These are phyloP conservation scores for Phytophthora meadii DNA, from an alignment of 352 stramenopile genomes.

Conservation along the genomic window DNA sequence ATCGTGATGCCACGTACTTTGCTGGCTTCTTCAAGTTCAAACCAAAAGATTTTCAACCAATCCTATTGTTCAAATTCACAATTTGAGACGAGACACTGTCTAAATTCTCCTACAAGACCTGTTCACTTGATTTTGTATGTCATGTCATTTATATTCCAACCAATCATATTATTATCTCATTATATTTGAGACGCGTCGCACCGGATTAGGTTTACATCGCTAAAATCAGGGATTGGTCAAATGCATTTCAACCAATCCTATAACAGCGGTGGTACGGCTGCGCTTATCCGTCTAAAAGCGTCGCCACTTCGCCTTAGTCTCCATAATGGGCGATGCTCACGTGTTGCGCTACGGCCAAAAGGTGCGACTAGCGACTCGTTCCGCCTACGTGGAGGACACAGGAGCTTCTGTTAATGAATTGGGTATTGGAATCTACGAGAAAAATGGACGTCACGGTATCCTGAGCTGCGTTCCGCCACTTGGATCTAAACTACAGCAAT, in stretches of 20 bases:
- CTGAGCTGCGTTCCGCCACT: slow-evolving; percentile 83
- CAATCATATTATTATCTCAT: no score
- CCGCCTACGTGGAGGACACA: slow-evolving; percentile 47
- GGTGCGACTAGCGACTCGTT: slow-evolving; percentile 64
- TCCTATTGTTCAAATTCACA: not conserved
- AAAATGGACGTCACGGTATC: slow-evolving; percentile 87
- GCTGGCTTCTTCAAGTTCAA: slow-evolving; percentile 17
- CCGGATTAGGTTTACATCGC: no score
- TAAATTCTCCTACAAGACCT: no score
- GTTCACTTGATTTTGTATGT: no score
- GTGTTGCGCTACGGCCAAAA: slow-evolving; percentile 75
- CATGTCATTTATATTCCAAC: no score
- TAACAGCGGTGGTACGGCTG: slow-evolving; percentile 2
- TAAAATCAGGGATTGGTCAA: not conserved
- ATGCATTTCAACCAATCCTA: slow-evolving; percentile 24
- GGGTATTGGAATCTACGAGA: slow-evolving; percentile 87
- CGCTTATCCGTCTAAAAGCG: slow-evolving; percentile 1
- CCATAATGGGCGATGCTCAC: slow-evolving; percentile 39
- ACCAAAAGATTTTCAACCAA: no score
- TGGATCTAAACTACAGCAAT: slow-evolving; percentile 65
- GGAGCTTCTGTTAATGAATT: slow-evolving; percentile 13
- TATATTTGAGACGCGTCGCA: no score
- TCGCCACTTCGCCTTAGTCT: slow-evolving; percentile 12
- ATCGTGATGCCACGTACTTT: slow-evolving; percentile 18
- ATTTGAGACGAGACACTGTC: no score